These are phyloP conservation scores for Leonotis leonurus DNA, from an alignment of 257 asterid genomes.

Conservation along the genomic window DNA sequence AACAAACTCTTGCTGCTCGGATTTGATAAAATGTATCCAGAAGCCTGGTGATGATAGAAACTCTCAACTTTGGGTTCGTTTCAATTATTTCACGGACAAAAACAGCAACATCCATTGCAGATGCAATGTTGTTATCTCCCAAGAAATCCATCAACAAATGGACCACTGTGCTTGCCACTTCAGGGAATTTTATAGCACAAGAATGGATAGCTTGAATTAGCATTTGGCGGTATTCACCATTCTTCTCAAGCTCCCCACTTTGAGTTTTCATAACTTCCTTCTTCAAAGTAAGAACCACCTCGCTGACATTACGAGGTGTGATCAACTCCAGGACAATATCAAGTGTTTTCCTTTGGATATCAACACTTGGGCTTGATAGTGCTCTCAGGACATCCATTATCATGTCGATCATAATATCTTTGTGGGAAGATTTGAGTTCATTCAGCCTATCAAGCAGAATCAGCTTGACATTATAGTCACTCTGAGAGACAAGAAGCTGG, in stretches of 20 bases:
- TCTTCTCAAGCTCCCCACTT: constrained; percentile 86
- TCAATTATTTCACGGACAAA: constrained; percentile 92
- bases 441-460: constrained; percentile 77
- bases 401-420: constrained; percentile 79
- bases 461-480: constrained; percentile 87
- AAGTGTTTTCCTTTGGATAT: constrained; percentile 80
- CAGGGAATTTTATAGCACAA: constrained; percentile 93
- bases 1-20: constrained; percentile 86
- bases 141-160: constrained; percentile 94
- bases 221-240: constrained; percentile 89
- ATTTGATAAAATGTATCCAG: constrained; percentile 90
- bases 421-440: constrained; percentile 74
- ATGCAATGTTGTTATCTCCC: constrained; percentile 90
- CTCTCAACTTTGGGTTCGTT: constrained; percentile 83
- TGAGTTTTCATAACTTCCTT: constrained; percentile 97
- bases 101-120: constrained; percentile 81
- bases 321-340: constrained; percentile 91
- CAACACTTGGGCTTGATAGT: constrained; percentile 82
- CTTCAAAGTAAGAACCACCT: constrained; percentile 84
- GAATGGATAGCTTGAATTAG: constrained; percentile 96
- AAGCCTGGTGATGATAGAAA: constrained; percentile 76
- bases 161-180: constrained; percentile 94
- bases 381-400: constrained; percentile 95
- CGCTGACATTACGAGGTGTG: constrained; percentile 76
- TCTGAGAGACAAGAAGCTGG: constrained; percentile 89